A percentile compares a stretch with the other conserved stretches of the same genome.
Conservation (phyloP, 441 rosid genomes). For the Syzygium syzygioides region DNA sequence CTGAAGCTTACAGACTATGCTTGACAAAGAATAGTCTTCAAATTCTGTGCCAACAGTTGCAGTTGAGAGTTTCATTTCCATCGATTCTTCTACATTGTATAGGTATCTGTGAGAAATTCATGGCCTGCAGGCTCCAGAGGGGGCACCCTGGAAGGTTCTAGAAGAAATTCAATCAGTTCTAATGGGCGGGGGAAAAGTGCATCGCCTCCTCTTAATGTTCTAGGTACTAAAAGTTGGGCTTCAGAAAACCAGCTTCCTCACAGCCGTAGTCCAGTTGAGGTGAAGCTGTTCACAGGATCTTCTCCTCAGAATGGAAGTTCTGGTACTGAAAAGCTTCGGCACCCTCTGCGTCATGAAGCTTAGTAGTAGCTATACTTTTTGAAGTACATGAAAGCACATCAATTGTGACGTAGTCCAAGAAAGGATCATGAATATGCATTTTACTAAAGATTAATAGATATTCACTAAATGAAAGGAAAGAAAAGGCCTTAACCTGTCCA, state of each 20-base stretch:
- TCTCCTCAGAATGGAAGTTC: slow-evolving; percentile 26
- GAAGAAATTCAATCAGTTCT: slow-evolving; percentile 49
- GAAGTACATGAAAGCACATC: background rate
- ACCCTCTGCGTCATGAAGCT: background rate
- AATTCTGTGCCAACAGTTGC: background rate
- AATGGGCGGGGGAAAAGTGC: slow-evolving; percentile 43
- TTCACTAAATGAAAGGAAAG: background rate
- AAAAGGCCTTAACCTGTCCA: background rate
- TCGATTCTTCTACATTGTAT: background rate
- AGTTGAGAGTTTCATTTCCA: background rate
- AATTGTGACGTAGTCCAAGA: background rate
- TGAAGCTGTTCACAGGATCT: slow-evolving; percentile 46
- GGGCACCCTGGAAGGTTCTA: slow-evolving; percentile 39
- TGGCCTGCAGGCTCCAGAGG: slow-evolving; percentile 39
- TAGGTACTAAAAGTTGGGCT: slow-evolving; percentile 26
- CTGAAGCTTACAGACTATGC: background rate
- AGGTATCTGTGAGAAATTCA: slow-evolving; percentile 47
- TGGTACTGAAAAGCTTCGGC: slow-evolving; percentile 16
- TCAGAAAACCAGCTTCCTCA: slow-evolving; percentile 23
- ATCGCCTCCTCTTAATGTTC: slow-evolving; percentile 30
- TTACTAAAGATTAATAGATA: background rate
- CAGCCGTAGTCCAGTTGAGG: slow-evolving; percentile 33
- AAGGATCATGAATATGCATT: background rate
- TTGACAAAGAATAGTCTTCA: background rate
- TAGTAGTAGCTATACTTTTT: background rate